Percentiles rank a stretch among this genome's conserved stretches.
Evolutionary conservation across 2,329 filamentous ascomycete genomes (phyloP).

Genomic region (Cladobotryum protrusum): DNA sequence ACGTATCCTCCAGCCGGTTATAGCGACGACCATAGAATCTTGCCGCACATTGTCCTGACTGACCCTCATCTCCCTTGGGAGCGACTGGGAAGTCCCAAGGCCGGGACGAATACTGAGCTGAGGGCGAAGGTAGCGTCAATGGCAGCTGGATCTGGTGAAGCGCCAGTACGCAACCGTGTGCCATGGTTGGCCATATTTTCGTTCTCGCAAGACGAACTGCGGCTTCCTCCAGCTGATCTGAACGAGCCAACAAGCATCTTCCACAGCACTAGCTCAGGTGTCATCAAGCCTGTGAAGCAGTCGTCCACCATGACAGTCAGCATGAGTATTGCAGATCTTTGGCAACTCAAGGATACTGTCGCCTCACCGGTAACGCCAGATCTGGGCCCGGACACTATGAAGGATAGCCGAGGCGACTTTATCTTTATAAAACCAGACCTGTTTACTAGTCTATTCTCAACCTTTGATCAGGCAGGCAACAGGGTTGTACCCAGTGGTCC

Average conservation of each 20-base stretch:
- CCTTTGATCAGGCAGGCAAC: conserved; percentile 1
- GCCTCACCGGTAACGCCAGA: conserved; percentile 1
- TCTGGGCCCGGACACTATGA: background rate
- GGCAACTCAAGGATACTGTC: conserved; percentile 2
- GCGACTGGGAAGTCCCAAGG: conserved; percentile 18
- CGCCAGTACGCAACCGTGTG: conserved; percentile 18
- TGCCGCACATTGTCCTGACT: conserved; percentile 40
- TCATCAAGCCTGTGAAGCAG: conserved; percentile 10
- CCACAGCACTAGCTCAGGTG: conserved; percentile 1
- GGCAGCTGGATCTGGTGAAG: background rate
- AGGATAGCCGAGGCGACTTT: conserved; percentile 17
- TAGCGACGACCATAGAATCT: conserved; percentile 22
- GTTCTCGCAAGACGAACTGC: conserved; percentile 28
- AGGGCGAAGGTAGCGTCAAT: background rate
- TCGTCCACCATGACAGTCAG: conserved; percentile 11
- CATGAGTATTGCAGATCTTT: conserved; percentile 12
- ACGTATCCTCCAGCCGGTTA: conserved; percentile 35
- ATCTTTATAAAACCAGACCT: conserved; percentile 23
- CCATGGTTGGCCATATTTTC: conserved; percentile 37
- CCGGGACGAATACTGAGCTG: background rate
- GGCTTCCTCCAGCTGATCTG: conserved; percentile 15
- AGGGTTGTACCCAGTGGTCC: background rate
- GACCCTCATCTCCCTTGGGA: conserved; percentile 41
- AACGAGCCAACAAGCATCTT: conserved; percentile 2
- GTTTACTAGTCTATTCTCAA: conserved; percentile 22